Evolutionary conservation across 2,329 filamentous ascomycete species (phyloP).

Genomic region (Arthrinium puccinioides): DNA sequence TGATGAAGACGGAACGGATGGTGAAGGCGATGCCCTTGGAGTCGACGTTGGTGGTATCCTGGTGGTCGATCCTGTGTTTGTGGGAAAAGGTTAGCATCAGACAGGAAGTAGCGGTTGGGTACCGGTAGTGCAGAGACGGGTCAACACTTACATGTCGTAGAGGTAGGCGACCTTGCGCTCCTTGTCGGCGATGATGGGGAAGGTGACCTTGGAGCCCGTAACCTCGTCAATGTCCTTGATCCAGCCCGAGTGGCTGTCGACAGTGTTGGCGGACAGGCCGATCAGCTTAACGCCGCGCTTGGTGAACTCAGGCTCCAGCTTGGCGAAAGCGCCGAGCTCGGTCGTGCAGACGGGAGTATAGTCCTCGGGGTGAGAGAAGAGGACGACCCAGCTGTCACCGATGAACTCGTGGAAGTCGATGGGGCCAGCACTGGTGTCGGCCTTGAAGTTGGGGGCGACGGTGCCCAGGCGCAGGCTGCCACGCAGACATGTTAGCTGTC

Average conservation of each 20-base stretch:
- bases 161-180: slow-evolving; percentile 66
- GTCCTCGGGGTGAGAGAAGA: slow-evolving; percentile 83
- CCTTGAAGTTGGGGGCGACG: slow-evolving; percentile 73
- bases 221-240: slow-evolving; percentile 84
- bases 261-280: slow-evolving; percentile 79
- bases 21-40: slow-evolving; percentile 82
- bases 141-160: slow-evolving; percentile 67
- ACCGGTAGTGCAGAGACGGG: too few species aligned
- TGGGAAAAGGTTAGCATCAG: neutral
- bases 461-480: slow-evolving; percentile 56
- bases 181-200: slow-evolving; percentile 80
- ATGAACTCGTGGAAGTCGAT: slow-evolving; percentile 82
- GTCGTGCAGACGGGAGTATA: slow-evolving; percentile 96
- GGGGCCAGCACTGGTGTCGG: slow-evolving; percentile 68
- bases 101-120: too few species aligned
- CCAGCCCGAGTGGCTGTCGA: slow-evolving; percentile 79
- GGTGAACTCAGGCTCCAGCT: slow-evolving; percentile 79
- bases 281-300: slow-evolving; percentile 88
- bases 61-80: slow-evolving; percentile 60
- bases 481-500: neutral
- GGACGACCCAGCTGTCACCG: slow-evolving; percentile 69
- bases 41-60: slow-evolving; percentile 76
- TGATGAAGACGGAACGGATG: slow-evolving; percentile 90
- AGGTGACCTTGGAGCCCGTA: slow-evolving; percentile 59
- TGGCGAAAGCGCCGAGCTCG: slow-evolving; percentile 87